These are phyloP conservation scores for Fraxinus angustifolia DNA, from an alignment of 305 asterid species.

Conservation along the genomic window DNA sequence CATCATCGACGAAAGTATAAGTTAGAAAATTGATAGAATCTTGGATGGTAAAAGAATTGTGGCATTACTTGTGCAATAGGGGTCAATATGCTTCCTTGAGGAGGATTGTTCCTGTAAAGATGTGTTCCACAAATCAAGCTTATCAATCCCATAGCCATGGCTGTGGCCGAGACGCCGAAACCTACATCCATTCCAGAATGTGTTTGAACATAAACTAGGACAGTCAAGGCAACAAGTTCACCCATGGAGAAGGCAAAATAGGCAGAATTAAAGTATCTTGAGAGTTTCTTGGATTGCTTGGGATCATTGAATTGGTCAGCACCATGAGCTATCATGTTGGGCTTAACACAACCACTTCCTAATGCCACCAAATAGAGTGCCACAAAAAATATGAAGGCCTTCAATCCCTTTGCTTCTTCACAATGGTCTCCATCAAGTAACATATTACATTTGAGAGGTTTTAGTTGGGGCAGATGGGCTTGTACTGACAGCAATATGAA, in stretches of 20 bases:
- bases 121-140: slow-evolving; percentile 35
- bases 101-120: slow-evolving; percentile 40
- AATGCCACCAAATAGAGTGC: slow-evolving; percentile 50
- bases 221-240: slow-evolving; percentile 43
- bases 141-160: slow-evolving; percentile 48
- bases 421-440: slow-evolving; percentile 25
- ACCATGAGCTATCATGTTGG: slow-evolving; percentile 53
- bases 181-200: slow-evolving; percentile 56
- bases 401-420: slow-evolving; percentile 42
- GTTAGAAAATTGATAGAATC: neutral
- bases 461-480: slow-evolving; percentile 51
- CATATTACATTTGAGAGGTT: slow-evolving; percentile 46
- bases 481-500: slow-evolving; percentile 47
- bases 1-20: neutral
- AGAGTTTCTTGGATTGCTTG: slow-evolving; percentile 38
- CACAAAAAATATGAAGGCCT: slow-evolving; percentile 39
- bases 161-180: slow-evolving; percentile 47
- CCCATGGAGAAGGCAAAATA: slow-evolving; percentile 51
- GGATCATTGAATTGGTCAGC: slow-evolving; percentile 40
- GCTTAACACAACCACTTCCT: slow-evolving; percentile 58
- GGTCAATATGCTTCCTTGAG: slow-evolving; percentile 41
- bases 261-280: slow-evolving; percentile 54
- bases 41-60: neutral
- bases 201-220: slow-evolving; percentile 49
- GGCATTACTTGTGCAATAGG: slow-evolving; percentile 43